These are phyloP conservation scores for Colletotrichum sp. DNA, from an alignment of 2,329 filamentous ascomycete genomes.

Conservation along the genomic window DNA sequence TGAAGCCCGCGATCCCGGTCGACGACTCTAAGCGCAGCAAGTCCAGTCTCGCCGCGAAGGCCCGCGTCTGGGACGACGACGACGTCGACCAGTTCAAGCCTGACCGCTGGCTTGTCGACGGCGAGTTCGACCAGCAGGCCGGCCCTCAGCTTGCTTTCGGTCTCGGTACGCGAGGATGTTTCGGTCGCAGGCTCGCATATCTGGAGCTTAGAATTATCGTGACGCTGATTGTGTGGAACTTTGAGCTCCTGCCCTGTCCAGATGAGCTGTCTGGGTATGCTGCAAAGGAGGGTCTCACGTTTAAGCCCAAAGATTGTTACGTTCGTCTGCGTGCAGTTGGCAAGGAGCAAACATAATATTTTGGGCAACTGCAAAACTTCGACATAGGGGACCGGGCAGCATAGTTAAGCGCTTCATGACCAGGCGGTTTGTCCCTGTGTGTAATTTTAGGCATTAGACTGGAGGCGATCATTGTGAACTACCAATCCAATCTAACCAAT, in stretches of 20 bases:
- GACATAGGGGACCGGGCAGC: background rate
- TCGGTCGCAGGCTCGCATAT: conserved; percentile 39
- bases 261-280: conserved; percentile 18
- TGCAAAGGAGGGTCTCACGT: conserved; percentile 16
- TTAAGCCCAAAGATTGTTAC: conserved; percentile 19
- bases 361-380: background rate
- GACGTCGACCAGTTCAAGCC: conserved; percentile 35
- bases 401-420: background rate
- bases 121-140: conserved; percentile 33
- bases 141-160: conserved; percentile 41
- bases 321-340: background rate
- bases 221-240: conserved; percentile 41
- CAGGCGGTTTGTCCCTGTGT: background rate
- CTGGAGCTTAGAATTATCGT: conserved; percentile 38
- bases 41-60: conserved; percentile 25
- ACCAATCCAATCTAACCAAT: background rate
- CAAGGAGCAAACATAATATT: background rate
- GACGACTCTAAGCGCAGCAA: conserved; percentile 30
- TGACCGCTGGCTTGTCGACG: conserved; percentile 38
- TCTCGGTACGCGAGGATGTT: conserved; percentile 39
- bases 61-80: conserved; percentile 33
- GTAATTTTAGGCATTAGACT: background rate
- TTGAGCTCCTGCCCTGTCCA: conserved; percentile 34
- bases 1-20: conserved; percentile 28
- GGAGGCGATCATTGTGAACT: background rate